Conservation (phyloP, 345 rosid species). For the Gossypium rotundifolium region DNA sequence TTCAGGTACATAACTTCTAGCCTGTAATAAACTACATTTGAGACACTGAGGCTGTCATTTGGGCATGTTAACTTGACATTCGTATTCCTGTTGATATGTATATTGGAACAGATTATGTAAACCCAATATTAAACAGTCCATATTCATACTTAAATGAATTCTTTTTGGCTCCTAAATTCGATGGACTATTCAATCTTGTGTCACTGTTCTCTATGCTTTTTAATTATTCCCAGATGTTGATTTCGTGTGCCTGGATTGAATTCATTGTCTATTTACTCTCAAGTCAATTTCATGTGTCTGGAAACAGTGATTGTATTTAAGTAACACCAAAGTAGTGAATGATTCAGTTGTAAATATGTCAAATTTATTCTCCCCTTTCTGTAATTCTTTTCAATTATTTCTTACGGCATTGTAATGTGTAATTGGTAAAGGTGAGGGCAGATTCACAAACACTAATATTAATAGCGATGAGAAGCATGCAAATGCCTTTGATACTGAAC, state of each 20-base stretch:
- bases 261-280: not conserved
- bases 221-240: not conserved
- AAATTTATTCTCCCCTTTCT: not conserved
- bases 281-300: not conserved
- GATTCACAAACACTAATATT: constrained; percentile 1
- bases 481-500: constrained; percentile 7
- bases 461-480: constrained; percentile 21
- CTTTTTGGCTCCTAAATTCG: not conserved
- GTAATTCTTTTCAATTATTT: not conserved
- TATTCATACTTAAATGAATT: not conserved
- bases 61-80: not conserved
- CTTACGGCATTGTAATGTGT: constrained; percentile 5
- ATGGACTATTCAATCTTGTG: not conserved
- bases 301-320: not conserved
- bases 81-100: not conserved
- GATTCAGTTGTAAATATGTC: not conserved
- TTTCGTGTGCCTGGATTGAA: not conserved
- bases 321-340: not conserved
- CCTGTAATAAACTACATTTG: not conserved
- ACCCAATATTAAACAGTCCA: not conserved
- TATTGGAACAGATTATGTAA: not conserved
- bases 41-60: not conserved
- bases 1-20: constrained; percentile 28
- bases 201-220: not conserved
- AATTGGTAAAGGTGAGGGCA: constrained; percentile 20